phyloP scores from a whole-genome alignment of 169 alveolate genomes.

The Toxoplasma gondii region DNA sequence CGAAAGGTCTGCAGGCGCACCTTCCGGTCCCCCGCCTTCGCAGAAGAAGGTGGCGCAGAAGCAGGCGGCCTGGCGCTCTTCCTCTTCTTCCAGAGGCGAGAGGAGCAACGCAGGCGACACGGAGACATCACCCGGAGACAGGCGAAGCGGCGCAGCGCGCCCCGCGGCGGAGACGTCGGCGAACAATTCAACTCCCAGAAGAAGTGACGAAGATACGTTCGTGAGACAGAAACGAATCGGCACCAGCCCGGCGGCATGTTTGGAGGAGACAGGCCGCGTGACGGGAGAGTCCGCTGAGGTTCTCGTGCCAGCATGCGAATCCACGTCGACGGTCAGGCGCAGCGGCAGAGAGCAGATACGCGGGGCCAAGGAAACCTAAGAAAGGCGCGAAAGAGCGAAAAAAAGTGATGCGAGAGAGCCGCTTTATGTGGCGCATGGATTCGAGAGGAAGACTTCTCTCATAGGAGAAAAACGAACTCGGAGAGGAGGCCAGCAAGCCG shows the following conservation, averaged over 20 bases:
- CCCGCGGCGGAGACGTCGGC: neutral
- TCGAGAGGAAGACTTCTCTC: no score
- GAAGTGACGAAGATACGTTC: neutral
- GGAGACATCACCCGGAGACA: neutral
- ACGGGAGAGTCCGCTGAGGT: neutral
- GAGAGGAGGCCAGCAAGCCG: no score
- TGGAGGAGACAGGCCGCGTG: neutral
- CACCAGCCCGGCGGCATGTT: neutral
- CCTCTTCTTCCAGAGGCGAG: neutral
- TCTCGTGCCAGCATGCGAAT: neutral
- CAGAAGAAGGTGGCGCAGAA: neutral
- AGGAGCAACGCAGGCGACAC: neutral
- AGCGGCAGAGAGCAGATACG: neutral
- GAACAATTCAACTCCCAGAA: neutral
- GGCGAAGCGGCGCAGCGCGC: constrained; percentile 3
- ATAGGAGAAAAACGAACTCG: no score
- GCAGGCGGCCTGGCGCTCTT: neutral
- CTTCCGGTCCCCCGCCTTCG: neutral
- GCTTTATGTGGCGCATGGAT: no score
- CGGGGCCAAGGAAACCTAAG: neutral
- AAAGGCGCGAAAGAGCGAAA: neutral
- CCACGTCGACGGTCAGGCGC: neutral
- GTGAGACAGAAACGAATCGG: neutral
- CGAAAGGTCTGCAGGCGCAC: neutral
- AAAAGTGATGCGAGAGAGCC: neutral